Evolutionary conservation across 129 eudicot genomes (phyloP).

Genomic region (Solidago caesia): DNA sequence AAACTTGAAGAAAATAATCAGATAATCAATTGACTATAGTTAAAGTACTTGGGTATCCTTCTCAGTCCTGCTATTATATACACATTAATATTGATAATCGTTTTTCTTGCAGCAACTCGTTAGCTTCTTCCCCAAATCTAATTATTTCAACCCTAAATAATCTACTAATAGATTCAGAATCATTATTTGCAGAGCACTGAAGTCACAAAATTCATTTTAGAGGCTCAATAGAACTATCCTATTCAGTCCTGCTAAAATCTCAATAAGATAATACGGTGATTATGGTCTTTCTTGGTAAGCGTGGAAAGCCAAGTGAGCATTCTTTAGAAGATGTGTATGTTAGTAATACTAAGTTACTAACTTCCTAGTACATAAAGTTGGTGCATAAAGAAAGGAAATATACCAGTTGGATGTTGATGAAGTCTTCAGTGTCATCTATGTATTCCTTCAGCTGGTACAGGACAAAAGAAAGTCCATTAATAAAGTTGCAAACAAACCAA

Average conservation of each 20-base stretch:
- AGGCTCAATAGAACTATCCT: slow-evolving; percentile 3
- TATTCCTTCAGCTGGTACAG: slow-evolving; percentile 88
- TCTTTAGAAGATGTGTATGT: background rate
- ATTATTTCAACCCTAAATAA: background rate
- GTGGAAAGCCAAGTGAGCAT: background rate
- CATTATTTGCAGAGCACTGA: background rate
- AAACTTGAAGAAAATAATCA: background rate
- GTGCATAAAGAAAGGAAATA: slow-evolving; percentile 21
- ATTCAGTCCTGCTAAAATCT: background rate
- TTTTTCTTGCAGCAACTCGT: background rate
- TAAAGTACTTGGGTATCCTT: background rate
- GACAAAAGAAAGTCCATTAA: slow-evolving; percentile 18
- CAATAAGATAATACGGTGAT: slow-evolving; percentile 6
- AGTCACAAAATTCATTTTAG: background rate
- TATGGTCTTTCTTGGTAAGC: background rate
- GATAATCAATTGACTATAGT: background rate
- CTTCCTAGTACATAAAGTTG: background rate
- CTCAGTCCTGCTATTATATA: too few species aligned
- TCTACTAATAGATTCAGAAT: slow-evolving; percentile 8
- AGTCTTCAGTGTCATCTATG: slow-evolving; percentile 96
- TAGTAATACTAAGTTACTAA: background rate
- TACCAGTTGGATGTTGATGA: slow-evolving; percentile 97
- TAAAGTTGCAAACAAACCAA: slow-evolving; percentile 3
- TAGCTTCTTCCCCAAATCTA: background rate
- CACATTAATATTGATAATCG: background rate